Evolutionary conservation across 306 rosid species (phyloP).

Genomic region (Mimosa bimucronata): DNA sequence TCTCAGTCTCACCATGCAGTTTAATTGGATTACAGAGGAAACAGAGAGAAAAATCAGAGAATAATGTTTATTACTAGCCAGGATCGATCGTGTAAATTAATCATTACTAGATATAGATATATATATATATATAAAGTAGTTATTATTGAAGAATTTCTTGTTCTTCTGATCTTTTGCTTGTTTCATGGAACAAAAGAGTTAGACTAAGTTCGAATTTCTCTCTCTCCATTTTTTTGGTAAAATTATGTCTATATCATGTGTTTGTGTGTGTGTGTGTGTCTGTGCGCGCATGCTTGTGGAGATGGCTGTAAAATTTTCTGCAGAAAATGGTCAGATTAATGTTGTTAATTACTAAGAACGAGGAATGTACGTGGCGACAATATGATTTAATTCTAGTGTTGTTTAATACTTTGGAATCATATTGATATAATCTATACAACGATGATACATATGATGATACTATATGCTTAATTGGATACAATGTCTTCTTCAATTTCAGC

Average conservation of each 20-base stretch:
- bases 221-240: not conserved
- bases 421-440: not conserved
- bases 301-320: not conserved
- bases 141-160: not conserved
- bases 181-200: not conserved
- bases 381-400: not conserved
- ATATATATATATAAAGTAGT: not conserved
- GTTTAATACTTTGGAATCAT: not conserved
- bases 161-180: not conserved
- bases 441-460: not conserved
- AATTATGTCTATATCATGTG: not conserved
- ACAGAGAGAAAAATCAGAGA: slow-evolving; percentile 44
- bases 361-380: not conserved
- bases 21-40: slow-evolving; percentile 64
- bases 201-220: not conserved
- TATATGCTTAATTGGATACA: not conserved
- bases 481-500: not conserved
- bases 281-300: too few species aligned
- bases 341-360: not conserved
- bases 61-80: not conserved
- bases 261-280: not conserved
- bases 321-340: not conserved
- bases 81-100: not conserved
- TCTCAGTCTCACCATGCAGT: slow-evolving; percentile 52
- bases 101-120: not conserved